A percentile compares a stretch with the other conserved stretches of the same genome.
Conservation (phyloP, 208 protist species). For the Angomonas ambiguus region DNA sequence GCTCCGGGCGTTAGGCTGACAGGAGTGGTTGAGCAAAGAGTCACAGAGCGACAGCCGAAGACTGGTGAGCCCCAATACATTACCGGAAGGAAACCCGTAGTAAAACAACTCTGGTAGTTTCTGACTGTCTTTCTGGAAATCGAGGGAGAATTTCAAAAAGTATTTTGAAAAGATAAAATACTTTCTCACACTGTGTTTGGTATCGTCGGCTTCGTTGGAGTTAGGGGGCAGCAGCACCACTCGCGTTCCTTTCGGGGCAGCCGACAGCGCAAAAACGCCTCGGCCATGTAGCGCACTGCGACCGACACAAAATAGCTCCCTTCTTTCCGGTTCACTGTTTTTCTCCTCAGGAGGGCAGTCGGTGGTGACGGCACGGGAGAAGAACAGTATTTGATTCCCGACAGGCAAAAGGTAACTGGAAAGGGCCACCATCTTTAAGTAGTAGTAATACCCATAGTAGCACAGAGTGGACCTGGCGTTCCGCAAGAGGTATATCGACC, state of each 20-base stretch:
- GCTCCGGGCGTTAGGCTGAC: not conserved
- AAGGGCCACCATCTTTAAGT: not conserved
- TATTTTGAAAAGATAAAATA: slow-evolving; percentile 4
- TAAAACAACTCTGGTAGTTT: slow-evolving; percentile 1
- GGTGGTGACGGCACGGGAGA: not conserved
- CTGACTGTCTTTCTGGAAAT: not conserved
- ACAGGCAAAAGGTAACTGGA: not conserved
- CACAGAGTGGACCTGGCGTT: not conserved
- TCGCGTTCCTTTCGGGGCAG: not conserved
- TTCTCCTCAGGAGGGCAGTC: not conserved
- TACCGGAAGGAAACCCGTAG: not conserved
- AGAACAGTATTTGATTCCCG: not conserved
- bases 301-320: not conserved
- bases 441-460: not conserved
- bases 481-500: not conserved
- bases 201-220: not conserved
- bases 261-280: not conserved
- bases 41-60: not conserved
- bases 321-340: not conserved
- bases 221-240: not conserved
- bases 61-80: not conserved
- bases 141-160: slow-evolving; percentile 6
- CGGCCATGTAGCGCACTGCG: not conserved
- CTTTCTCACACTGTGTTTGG: not conserved
- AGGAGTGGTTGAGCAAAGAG: not conserved